Conservation (phyloP, 1,139 yeast species). For the Barnettozyma hawaiiensis region DNA sequence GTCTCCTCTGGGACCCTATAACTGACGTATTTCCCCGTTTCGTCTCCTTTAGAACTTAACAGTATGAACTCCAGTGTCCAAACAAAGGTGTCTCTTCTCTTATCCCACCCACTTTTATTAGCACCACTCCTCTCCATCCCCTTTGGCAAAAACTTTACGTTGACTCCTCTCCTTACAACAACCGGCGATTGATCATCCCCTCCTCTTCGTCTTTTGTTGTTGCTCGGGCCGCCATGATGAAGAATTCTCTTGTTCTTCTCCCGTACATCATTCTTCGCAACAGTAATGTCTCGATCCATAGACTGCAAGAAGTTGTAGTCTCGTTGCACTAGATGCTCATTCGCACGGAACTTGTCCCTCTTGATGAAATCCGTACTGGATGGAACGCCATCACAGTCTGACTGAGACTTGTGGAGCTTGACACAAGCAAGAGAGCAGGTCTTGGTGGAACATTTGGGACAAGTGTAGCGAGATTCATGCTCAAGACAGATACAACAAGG, state of each 20-base stretch:
- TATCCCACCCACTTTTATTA: constrained; percentile 75
- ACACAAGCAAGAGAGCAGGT: constrained; percentile 76
- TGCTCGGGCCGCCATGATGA: constrained; percentile 8
- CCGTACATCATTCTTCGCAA: constrained; percentile 46
- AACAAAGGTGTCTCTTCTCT: constrained; percentile 50
- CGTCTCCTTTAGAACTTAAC: constrained; percentile 26
- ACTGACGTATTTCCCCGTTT: constrained; percentile 9
- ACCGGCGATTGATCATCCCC: not conserved
- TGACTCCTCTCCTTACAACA: constrained; percentile 43
- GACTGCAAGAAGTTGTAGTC: constrained; percentile 74
- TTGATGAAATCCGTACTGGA: constrained; percentile 56
- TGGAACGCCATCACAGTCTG: constrained; percentile 61
- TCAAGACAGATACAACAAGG: constrained; percentile 48
- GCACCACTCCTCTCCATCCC: constrained; percentile 69
- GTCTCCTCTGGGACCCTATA: constrained; percentile 19
- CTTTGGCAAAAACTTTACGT: constrained; percentile 49
- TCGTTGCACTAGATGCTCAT: constrained; percentile 52
- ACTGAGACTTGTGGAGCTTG: constrained; percentile 56
- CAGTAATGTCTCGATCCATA: constrained; percentile 51
- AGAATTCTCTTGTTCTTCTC: constrained; percentile 28
- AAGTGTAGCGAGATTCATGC: constrained; percentile 56
- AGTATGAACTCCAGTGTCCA: constrained; percentile 82
- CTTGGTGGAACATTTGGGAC: constrained; percentile 68
- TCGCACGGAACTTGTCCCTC: constrained; percentile 30
- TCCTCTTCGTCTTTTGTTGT: constrained; percentile 7